A percentile compares a stretch with the other conserved stretches of the same genome.
Conservation (phyloP, 352 stramenopile species). For the Pythium phragmiticola region DNA sequence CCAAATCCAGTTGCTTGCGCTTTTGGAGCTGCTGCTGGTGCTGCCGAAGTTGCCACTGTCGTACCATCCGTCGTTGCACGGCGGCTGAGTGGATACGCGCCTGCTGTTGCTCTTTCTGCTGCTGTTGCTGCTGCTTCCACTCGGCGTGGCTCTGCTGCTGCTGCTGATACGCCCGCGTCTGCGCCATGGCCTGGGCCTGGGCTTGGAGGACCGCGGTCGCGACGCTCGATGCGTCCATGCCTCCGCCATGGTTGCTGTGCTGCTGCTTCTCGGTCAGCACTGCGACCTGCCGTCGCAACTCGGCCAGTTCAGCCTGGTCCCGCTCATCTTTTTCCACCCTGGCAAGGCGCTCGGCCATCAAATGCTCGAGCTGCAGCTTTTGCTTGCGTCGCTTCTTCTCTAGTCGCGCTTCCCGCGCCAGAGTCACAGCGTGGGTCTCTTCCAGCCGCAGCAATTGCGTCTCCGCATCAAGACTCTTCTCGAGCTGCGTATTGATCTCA, state of each 20-base stretch:
- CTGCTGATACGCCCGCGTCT: constrained; percentile 7
- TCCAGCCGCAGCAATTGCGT: constrained; percentile 23
- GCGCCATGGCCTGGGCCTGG: constrained; percentile 11
- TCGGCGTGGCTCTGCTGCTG: constrained; percentile 9
- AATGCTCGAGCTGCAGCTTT: constrained; percentile 30
- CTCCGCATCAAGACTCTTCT: constrained; percentile 26
- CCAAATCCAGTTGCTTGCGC: constrained; percentile 37
- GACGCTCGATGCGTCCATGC: constrained; percentile 16
- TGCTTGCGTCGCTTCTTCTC: constrained; percentile 40
- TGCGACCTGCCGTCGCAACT: constrained; percentile 33
- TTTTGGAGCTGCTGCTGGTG: constrained; percentile 21
- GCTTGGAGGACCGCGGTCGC: constrained; percentile 23
- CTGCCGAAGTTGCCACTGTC: constrained; percentile 29
- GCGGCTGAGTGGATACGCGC: constrained; percentile 2
- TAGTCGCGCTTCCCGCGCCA: constrained; percentile 15
- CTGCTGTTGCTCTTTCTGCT: constrained; percentile 17
- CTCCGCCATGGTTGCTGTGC: not conserved
- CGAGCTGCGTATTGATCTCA: constrained; percentile 27
- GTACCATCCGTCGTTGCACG: constrained; percentile 21
- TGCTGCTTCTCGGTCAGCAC: constrained; percentile 36
- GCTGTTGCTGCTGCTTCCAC: constrained; percentile 17
- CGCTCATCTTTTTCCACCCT: constrained; percentile 26
- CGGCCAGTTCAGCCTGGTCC: constrained; percentile 26
- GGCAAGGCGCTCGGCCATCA: constrained; percentile 15
- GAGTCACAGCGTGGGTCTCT: constrained; percentile 16